Evolutionary conservation across 2,329 filamentous ascomycete species (phyloP), one percentile per base, ranked within the genome.

Genomic region (Daldinia eschscholtzii): DNA sequence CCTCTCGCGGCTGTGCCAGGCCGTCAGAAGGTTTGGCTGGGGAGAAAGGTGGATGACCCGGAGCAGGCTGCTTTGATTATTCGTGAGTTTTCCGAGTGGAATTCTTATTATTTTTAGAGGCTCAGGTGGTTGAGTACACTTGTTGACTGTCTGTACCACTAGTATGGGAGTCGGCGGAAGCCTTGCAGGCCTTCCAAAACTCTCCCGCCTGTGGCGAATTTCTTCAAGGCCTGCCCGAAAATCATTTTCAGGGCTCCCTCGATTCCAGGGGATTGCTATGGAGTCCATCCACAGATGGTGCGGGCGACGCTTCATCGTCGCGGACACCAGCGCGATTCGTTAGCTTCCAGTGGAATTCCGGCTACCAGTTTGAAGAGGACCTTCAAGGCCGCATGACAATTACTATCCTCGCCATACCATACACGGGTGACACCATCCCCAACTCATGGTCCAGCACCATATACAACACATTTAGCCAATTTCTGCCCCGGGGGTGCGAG

Each of bases 341-440:
- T 20, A 44, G 13, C 53, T 58, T 64, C 44, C 53, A 44, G 35
- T 64, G 61, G 61, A 23, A 42, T 18, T 35, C 30, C 35, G 23
- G 23, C 30, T 57, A n/a, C 44, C 15, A 33, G n/a, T 52, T 64
- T 15, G 42, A 58, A 46, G 42, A 52, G 28, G 15, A 64, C 12
- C 53, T 64, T 10, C 41, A 52, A 23, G 61, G 44, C 42, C 61
- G 61, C 44, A 15, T 64, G 30, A 58, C 61, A 15, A 3, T 57
- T 13, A 64, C 61, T 30, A 46, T 44, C 9, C 41, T 64, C 42
- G 33, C 35, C 1, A 39, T 39, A 15, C 35, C 35, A 15, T 39
- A 39, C 13, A 39, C 35, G 3, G 35, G 35, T 4, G 35, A 13
- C 1, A 2, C 35, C 5, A 13, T 39, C 35, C 35, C 35, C 13